Evolutionary conservation across 352 stramenopile species (phyloP).

Genomic region (Phytophthora pistaciae): DNA sequence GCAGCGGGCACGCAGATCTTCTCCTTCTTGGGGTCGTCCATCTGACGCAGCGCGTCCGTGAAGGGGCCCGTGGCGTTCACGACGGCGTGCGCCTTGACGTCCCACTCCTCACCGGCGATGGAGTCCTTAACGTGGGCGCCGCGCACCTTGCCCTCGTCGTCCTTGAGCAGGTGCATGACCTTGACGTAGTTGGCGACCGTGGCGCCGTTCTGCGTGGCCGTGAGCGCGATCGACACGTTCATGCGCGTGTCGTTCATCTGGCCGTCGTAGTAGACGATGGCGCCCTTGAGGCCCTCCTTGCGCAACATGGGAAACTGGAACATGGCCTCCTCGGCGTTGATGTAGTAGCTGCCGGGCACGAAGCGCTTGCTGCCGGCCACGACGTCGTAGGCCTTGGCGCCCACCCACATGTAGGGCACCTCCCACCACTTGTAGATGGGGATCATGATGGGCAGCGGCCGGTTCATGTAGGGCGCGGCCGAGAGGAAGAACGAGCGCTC

Average conservation of each 20-base stretch:
- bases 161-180: constrained; percentile 88
- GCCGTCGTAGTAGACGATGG: constrained; percentile 92
- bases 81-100: constrained; percentile 90
- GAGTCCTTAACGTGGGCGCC: constrained; percentile 92
- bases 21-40: constrained; percentile 92
- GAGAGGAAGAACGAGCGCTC: constrained; percentile 94
- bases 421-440: constrained; percentile 97
- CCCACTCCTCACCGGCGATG: constrained; percentile 91
- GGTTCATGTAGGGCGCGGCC: constrained; percentile 95
- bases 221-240: constrained; percentile 95
- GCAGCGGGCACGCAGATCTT: constrained; percentile 95
- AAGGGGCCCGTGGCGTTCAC: constrained; percentile 97
- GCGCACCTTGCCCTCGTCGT: constrained; percentile 84
- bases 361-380: constrained; percentile 90
- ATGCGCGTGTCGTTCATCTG: constrained; percentile 97
- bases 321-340: constrained; percentile 91
- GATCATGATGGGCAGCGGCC: constrained; percentile 96
- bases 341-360: constrained; percentile 92
- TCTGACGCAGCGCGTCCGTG: constrained; percentile 89
- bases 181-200: constrained; percentile 94
- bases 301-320: constrained; percentile 96
- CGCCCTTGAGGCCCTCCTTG: constrained; percentile 92
- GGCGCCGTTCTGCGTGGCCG: constrained; percentile 94
- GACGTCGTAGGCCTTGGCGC: constrained; percentile 94
- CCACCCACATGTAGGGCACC: constrained; percentile 95